These are phyloP conservation scores for Fraxinus americana DNA, from an alignment of 257 asterid genomes.

Conservation along the genomic window DNA sequence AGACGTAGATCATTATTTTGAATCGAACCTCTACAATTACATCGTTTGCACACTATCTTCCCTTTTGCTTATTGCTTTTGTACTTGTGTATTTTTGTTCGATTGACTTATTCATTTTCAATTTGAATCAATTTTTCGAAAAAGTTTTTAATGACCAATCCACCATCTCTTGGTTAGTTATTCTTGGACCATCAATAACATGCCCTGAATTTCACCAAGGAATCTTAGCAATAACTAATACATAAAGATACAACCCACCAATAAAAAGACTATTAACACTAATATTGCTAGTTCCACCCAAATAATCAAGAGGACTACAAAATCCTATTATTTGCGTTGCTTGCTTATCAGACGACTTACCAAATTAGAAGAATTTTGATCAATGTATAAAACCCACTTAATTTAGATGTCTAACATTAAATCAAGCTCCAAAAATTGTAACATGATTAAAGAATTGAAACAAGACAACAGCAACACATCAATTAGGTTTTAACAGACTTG, in stretches of 20 bases:
- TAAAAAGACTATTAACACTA: not conserved
- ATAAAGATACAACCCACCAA: not conserved
- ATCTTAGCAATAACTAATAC: constrained; percentile 6
- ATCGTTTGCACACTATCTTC: no score
- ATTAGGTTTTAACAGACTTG: not conserved
- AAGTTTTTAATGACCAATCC: no score
- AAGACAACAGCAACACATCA: not conserved
- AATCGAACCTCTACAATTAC: no score
- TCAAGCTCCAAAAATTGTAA: not conserved
- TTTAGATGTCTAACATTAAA: not conserved
- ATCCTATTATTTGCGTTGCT: not conserved
- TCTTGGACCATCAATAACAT: not conserved
- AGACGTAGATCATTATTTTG: no score
- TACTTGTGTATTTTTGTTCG: no score
- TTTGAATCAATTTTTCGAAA: no score
- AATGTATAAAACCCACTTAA: not conserved
- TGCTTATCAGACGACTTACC: not conserved
- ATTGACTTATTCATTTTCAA: no score
- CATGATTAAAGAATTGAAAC: not conserved
- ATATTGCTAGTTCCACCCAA: not conserved
- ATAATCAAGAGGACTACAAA: not conserved
- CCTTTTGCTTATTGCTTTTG: no score
- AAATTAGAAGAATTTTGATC: not conserved
- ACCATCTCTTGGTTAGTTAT: no score
- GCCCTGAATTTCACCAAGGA: not conserved